Percentiles rank a stretch among this genome's conserved stretches.
Evolutionary conservation across 75 land plant genomes (phyloP).

Genomic region (Larix kaempferi): DNA sequence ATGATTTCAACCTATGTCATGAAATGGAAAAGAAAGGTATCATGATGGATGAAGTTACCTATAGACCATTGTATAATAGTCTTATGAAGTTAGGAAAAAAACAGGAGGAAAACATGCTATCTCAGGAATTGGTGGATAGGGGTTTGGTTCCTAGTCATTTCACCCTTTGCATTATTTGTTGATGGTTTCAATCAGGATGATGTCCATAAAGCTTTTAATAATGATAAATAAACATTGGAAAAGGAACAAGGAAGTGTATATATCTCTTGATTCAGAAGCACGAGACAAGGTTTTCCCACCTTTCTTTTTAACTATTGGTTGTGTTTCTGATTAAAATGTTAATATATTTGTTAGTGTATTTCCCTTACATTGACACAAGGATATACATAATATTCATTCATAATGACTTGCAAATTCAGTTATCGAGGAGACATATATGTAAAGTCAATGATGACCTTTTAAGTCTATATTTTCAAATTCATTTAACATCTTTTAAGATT

Average conservation of each 20-base stretch:
- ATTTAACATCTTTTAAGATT: neutral
- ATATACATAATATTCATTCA: neutral
- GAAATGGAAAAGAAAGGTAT: conserved; percentile 34
- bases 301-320: neutral
- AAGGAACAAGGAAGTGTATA: neutral
- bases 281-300: neutral
- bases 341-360: neutral
- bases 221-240: neutral
- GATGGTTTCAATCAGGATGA: conserved; percentile 13
- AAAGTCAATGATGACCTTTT: neutral
- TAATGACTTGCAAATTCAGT: neutral
- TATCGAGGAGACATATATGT: neutral
- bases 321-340: neutral
- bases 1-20: conserved; percentile 38
- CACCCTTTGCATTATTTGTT: conserved; percentile 26
- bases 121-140: conserved; percentile 21
- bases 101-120: neutral
- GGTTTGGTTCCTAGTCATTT: conserved; percentile 23
- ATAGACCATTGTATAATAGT: conserved; percentile 50
- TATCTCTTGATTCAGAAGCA: neutral
- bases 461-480: neutral
- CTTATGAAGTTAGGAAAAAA: conserved; percentile 10
- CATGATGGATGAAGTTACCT: conserved; percentile 50
- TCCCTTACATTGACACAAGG: neutral
- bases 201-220: neutral